Percentiles rank a stretch among this genome's conserved stretches.
These are phyloP conservation scores for Calonectria multiphialidica DNA, from an alignment of 2,329 filamentous ascomycete genomes.

Conservation along the genomic window DNA sequence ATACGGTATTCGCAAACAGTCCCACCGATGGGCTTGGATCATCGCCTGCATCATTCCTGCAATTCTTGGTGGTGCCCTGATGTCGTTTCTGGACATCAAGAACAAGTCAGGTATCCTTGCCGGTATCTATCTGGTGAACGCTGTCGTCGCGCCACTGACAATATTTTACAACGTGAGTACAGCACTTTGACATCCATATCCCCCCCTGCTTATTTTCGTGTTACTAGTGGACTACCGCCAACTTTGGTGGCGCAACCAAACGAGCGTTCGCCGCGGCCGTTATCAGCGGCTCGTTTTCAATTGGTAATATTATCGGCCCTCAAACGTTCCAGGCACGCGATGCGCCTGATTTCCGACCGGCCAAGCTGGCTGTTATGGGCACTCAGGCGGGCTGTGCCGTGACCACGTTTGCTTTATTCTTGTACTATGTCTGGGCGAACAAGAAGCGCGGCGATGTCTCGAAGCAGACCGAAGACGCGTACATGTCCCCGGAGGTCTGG, in stretches of 20 bases:
- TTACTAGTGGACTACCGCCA: slow-evolving; percentile 60
- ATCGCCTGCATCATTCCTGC: slow-evolving; percentile 61
- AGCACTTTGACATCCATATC: rapidly evolving
- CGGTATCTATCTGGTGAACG: slow-evolving; percentile 65
- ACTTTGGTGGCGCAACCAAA: slow-evolving; percentile 65
- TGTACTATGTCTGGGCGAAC: slow-evolving; percentile 65
- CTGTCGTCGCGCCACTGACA: slow-evolving; percentile 58
- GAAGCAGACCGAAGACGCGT: slow-evolving; percentile 53
- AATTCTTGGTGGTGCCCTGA: slow-evolving; percentile 62
- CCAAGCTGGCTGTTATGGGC: slow-evolving; percentile 66
- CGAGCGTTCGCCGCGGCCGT: slow-evolving; percentile 62
- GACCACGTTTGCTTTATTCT: slow-evolving; percentile 57
- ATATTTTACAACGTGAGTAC: slow-evolving; percentile 59
- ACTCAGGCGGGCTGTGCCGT: slow-evolving; percentile 59
- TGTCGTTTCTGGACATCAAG: slow-evolving; percentile 63
- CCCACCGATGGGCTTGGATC: slow-evolving; percentile 64
- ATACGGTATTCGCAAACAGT: slow-evolving; percentile 58
- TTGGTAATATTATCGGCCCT: slow-evolving; percentile 69
- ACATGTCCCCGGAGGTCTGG: slow-evolving; percentile 58
- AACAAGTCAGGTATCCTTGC: slow-evolving; percentile 61
- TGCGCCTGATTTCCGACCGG: slow-evolving; percentile 64
- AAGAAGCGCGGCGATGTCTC: slow-evolving; percentile 49
- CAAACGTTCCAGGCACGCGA: slow-evolving; percentile 67
- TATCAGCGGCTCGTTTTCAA: slow-evolving; percentile 62
- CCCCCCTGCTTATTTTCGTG: neutral